Percentiles rank a stretch among this genome's conserved stretches.
These are phyloP conservation scores for Agrostemma githago DNA, from an alignment of 148 eudicot genomes.

Conservation along the genomic window DNA sequence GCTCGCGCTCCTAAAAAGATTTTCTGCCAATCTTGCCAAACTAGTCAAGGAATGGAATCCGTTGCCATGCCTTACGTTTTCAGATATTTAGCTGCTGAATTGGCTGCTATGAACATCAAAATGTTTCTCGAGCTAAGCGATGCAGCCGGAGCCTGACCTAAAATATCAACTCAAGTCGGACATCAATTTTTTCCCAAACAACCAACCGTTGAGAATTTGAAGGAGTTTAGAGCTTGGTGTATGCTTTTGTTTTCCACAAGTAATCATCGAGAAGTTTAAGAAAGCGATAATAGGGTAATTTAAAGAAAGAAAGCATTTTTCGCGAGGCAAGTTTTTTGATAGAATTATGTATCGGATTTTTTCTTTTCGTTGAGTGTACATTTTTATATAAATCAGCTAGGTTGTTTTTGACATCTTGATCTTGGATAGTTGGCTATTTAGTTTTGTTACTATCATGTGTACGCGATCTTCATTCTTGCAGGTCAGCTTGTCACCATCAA, in stretches of 20 bases:
- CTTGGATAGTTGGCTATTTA: no score
- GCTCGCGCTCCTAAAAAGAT: constrained; percentile 56
- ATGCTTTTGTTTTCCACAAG: neutral
- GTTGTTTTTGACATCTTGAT: no score
- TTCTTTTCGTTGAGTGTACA: no score
- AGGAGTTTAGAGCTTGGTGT: neutral
- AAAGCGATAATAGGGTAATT: no score
- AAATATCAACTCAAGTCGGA: neutral
- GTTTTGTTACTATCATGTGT: no score
- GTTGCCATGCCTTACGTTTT: constrained; percentile 86
- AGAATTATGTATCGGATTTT: neutral
- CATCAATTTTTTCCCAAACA: neutral
- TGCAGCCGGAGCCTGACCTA: no score
- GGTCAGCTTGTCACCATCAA: no score
- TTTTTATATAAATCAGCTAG: no score
- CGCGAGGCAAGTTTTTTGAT: neutral
- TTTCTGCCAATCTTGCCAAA: constrained; percentile 58
- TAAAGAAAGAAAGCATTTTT: neutral
- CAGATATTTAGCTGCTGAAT: constrained; percentile 76
- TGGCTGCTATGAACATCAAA: constrained; percentile 90
- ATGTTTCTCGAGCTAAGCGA: constrained; percentile 27
- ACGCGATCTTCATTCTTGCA: no score
- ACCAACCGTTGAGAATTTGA: neutral
- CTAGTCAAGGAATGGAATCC: constrained; percentile 40
- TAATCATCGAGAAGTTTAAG: neutral